Evolutionary conservation across 805 yeast species (phyloP).

Genomic region (Myxozyma udenii): DNA sequence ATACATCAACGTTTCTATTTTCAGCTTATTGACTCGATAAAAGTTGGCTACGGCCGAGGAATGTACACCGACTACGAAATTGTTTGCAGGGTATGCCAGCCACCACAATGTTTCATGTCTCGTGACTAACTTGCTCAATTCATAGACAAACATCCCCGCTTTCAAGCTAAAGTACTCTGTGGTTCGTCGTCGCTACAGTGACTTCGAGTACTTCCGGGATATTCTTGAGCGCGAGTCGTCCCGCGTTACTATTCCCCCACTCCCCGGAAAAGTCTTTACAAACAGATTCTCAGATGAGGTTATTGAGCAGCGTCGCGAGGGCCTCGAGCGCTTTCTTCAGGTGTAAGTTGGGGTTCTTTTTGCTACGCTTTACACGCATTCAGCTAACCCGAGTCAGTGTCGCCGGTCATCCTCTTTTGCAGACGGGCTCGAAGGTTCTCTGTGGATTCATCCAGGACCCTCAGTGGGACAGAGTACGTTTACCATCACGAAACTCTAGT

Average conservation of each 20-base stretch:
- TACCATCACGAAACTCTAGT: not conserved
- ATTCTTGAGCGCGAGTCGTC: conserved; percentile 72
- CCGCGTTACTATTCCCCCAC: conserved; percentile 75
- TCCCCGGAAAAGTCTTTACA: conserved; percentile 84
- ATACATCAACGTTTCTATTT: not conserved
- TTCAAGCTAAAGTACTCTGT: conserved; percentile 61
- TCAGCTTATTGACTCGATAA: not conserved
- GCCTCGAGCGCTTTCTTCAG: conserved; percentile 73
- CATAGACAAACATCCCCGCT: conserved; percentile 78
- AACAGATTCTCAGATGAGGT: conserved; percentile 77
- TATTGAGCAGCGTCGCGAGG: conserved; percentile 78
- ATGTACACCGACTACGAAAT: conserved; percentile 92
- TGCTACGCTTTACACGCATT: conserved; percentile 3
- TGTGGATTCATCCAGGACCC: conserved; percentile 86
- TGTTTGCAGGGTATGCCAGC: conserved; percentile 54
- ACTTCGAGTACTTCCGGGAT: conserved; percentile 77
- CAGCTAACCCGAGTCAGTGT: conserved; percentile 45
- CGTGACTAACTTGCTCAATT: not conserved
- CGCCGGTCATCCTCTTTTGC: conserved; percentile 90
- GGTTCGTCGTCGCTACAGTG: conserved; percentile 85
- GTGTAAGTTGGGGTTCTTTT: conserved; percentile 33
- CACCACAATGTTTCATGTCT: not conserved
- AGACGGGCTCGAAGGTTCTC: conserved; percentile 76
- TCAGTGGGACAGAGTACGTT: conserved; percentile 57
- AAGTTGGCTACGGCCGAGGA: conserved; percentile 46